Base-by-base conservation (phyloP, 2,329 filamentous ascomycete species). In the Exophiala oligosperma region DNA sequence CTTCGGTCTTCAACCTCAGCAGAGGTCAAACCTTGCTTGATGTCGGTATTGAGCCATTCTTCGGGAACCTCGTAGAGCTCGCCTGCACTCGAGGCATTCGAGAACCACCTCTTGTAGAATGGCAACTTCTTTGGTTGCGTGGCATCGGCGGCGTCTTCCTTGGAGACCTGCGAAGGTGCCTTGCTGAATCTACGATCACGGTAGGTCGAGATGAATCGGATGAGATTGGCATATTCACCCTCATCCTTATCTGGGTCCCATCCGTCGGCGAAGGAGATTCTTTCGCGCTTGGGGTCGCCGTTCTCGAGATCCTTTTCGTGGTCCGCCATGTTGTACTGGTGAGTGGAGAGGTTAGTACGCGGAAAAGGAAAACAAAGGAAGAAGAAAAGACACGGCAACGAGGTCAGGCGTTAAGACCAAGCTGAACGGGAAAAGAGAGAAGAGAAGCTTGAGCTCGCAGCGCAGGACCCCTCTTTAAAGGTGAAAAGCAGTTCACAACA, bases 21-120 rank as follows among this genome's bases (percentile, higher is more conserved):
- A 55, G 73, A 71, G 59, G 77, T 77, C 58, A 91, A 79, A 81
- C 88, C 88, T 57, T 80, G 72, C 70, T 80, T 81, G 72, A 90
- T 83, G 71, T 90, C 84, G 69, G 86, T 87, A 65, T 83, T 80
- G 67, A 90, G 76, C 85, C 84, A 89, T 9, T 89, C 85, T n/a
- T 85, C 81, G 24, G 86, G 86, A 32, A 84, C 75, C 62, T 78
- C 73, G 64, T 75, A 76, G 59, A 67, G 72, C 0, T 72, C 73
- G 37, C 68, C 64, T 14, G 62, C 59, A 14, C 64, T 54, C 24
- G 49, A 52, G 46, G 60, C 60, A 23, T 67, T 66, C 21, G 52
- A 67, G 14, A 75, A 64, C 52, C 84, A 85, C 73, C 84, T 83
- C 70, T 82, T 77, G 77, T 80, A 87, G 76, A 81, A 84, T 60